Percentiles rank a stretch among this genome's conserved stretches.
These are phyloP conservation scores for Sinapis alba DNA, from an alignment of 441 rosid genomes.

Conservation along the genomic window DNA sequence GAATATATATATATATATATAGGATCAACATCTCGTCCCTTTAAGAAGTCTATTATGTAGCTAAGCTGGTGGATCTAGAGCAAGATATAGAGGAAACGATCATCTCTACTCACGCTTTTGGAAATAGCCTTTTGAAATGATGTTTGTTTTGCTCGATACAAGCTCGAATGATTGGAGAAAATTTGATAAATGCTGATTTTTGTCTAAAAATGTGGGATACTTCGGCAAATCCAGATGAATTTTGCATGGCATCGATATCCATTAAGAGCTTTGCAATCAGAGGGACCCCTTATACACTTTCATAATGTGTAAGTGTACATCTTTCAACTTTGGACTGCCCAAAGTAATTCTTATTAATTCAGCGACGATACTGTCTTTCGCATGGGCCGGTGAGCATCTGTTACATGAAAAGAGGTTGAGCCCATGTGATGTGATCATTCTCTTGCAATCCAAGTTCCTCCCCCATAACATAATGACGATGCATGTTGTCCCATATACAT, in stretches of 20 bases:
- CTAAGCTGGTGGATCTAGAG: not conserved
- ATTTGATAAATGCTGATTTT: not conserved
- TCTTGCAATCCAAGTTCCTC: conserved; percentile 1
- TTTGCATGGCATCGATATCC: not conserved
- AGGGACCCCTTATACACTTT: not conserved
- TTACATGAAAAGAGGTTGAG: not conserved
- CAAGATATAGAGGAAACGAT: not conserved
- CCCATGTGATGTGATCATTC: not conserved
- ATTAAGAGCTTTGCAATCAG: not conserved
- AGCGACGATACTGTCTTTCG: not conserved
- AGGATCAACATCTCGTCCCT: not conserved
- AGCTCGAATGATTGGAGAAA: not conserved
- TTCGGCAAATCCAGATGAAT: not conserved
- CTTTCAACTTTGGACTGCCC: not conserved
- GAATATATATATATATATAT: not conserved
- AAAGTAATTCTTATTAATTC: not conserved
- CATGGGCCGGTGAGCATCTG: not conserved
- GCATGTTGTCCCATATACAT: not conserved
- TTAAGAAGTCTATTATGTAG: not conserved
- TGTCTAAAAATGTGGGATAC: not conserved
- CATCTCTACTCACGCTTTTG: not conserved
- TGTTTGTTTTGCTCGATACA: not conserved
- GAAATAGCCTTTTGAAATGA: not conserved
- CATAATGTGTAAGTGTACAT: not conserved
- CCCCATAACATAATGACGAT: not conserved